Conservation (phyloP, 805 yeast genomes). For the Kodamaea sagamina region DNA sequence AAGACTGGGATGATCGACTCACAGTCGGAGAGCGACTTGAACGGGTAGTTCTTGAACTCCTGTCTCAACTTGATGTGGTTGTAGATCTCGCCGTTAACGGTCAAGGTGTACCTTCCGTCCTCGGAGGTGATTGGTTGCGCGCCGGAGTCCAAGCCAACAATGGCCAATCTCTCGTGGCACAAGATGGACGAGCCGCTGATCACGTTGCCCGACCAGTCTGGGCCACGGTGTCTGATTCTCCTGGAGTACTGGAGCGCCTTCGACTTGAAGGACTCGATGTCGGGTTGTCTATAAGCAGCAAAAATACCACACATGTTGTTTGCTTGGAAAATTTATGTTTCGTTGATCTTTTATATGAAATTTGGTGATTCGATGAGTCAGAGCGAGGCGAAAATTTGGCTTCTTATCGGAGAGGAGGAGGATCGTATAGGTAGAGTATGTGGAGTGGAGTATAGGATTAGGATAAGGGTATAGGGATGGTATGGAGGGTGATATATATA, state of each 20-base stretch:
- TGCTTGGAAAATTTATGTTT: conserved; percentile 1
- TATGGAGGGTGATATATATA: too few species aligned
- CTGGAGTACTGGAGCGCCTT: conserved; percentile 89
- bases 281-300: conserved; percentile 83
- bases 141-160: conserved; percentile 96
- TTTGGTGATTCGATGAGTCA: conserved; percentile 8
- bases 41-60: conserved; percentile 69
- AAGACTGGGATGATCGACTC: conserved; percentile 95
- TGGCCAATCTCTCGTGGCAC: conserved; percentile 94
- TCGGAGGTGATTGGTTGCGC: conserved; percentile 93
- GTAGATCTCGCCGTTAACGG: conserved; percentile 98
- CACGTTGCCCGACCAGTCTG: conserved; percentile 97
- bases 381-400: neutral
- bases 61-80: conserved; percentile 91
- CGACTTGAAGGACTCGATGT: conserved; percentile 77
- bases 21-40: conserved; percentile 90
- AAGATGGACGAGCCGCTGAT: conserved; percentile 77
- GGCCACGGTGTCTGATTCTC: conserved; percentile 97
- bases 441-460: too few species aligned
- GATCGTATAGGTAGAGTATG: too few species aligned
- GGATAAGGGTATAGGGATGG: too few species aligned
- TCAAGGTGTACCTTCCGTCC: conserved; percentile 70
- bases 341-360: conserved; percentile 2
- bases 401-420: too few species aligned
- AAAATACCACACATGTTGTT: conserved; percentile 92